A percentile compares a stretch with the other conserved stretches of the same genome.
These are phyloP conservation scores for Trichophyton mentagrophytes DNA, from an alignment of 2,329 filamentous ascomycete species.

Conservation along the genomic window DNA sequence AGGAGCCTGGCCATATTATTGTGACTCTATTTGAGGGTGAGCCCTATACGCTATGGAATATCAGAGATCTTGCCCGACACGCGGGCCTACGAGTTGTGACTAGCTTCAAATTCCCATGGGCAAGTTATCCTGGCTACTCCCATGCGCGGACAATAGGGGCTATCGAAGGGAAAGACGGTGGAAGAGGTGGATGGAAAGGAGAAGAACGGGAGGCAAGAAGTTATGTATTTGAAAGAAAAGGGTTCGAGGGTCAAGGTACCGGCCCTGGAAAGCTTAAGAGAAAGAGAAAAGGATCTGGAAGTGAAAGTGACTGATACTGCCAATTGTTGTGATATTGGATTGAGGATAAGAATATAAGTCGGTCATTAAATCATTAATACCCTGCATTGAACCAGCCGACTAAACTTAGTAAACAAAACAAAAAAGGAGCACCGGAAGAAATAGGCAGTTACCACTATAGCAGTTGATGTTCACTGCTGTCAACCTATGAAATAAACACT, in stretches of 20 bases:
- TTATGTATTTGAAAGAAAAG: conserved; percentile 35
- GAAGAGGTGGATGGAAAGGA: conserved; percentile 34
- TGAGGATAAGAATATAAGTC: background rate
- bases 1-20: conserved; percentile 46
- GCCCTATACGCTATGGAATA: conserved; percentile 92
- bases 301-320: conserved; percentile 18
- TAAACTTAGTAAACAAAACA: background rate
- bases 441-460: background rate
- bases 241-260: conserved; percentile 21
- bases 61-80: conserved; percentile 73
- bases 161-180: conserved; percentile 28
- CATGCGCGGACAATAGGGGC: conserved; percentile 37
- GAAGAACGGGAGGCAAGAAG: conserved; percentile 36
- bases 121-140: conserved; percentile 35
- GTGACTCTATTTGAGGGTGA: conserved; percentile 87
- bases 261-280: conserved; percentile 10
- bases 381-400: background rate
- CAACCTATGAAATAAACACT: conserved; percentile 67
- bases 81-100: conserved; percentile 34
- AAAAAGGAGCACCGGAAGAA: background rate
- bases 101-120: conserved; percentile 37
- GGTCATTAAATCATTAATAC: background rate
- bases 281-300: conserved; percentile 27
- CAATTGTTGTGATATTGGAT: background rate
- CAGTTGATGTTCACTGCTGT: background rate